Percentiles rank a stretch among this genome's conserved stretches.
These are phyloP conservation scores for Babesia caballi DNA, from an alignment of 169 alveolate genomes.

Conservation along the genomic window DNA sequence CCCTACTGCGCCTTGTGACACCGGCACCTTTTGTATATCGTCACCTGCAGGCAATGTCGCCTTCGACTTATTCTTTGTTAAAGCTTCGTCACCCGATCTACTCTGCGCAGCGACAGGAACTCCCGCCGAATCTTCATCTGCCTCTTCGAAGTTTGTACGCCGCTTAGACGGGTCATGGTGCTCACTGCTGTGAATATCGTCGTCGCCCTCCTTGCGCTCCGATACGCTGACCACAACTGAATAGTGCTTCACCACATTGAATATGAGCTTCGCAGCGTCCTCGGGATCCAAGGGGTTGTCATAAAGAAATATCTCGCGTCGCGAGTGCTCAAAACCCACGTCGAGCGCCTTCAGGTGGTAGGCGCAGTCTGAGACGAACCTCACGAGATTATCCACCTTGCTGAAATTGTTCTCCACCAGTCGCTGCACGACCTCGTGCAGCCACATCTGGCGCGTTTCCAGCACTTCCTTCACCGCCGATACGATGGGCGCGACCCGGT, in stretches of 20 bases:
- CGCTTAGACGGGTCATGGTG: too few relatives aligned
- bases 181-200: too few relatives aligned
- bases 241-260: constrained; percentile 42
- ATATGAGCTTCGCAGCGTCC: constrained; percentile 12
- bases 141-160: too few relatives aligned
- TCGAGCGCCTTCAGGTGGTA: constrained; percentile 31
- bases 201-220: not conserved
- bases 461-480: constrained; percentile 15
- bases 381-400: not conserved
- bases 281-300: constrained; percentile 17
- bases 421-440: constrained; percentile 3
- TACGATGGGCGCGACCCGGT: constrained; percentile 18
- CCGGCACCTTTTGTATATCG: too few relatives aligned
- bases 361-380: constrained; percentile 25
- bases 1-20: too few relatives aligned
- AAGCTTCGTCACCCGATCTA: too few relatives aligned
- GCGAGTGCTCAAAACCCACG: not conserved
- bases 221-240: constrained; percentile 1
- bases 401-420: not conserved
- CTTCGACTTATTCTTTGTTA: too few relatives aligned
- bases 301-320: not conserved
- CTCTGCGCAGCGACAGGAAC: too few relatives aligned
- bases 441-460: constrained; percentile 12
- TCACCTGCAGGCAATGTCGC: too few relatives aligned
- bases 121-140: too few relatives aligned